Evolutionary conservation across 805 yeast species (phyloP).

Genomic region (Candida maesae): DNA sequence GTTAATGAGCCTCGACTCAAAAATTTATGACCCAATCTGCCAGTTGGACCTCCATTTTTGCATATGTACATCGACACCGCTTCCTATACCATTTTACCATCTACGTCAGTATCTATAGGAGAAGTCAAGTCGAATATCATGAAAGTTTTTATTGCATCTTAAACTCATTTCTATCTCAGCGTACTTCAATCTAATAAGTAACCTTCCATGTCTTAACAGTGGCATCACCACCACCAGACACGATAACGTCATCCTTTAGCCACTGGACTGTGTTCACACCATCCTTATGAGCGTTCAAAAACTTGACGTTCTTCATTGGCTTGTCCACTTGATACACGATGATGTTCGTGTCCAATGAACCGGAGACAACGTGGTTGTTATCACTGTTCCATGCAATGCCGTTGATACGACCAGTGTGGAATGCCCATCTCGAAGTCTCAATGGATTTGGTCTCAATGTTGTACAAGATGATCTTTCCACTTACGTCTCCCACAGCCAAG

Average conservation of each 20-base stretch:
- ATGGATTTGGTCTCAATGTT: conserved; percentile 49
- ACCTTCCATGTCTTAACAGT: conserved; percentile 69
- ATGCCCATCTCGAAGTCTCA: conserved; percentile 90
- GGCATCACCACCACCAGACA: conserved; percentile 79
- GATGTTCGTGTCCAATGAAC: conserved; percentile 79
- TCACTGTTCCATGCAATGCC: conserved; percentile 77
- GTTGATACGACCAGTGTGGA: conserved; percentile 81
- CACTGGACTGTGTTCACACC: conserved; percentile 79
- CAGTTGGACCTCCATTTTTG: no score
- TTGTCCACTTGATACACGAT: conserved; percentile 73
- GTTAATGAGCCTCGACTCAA: conserved; percentile 18
- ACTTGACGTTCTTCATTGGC: conserved; percentile 75
- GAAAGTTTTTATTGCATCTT: neutral
- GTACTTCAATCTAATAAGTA: conserved; percentile 9
- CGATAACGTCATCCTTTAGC: conserved; percentile 47
- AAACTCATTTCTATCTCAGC: neutral
- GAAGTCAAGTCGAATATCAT: no score
- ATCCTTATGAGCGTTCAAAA: conserved; percentile 78
- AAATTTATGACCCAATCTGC: neutral
- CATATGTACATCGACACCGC: no score
- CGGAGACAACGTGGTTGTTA: conserved; percentile 69
- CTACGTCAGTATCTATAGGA: no score
- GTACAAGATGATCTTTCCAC: conserved; percentile 83
- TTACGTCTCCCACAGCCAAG: conserved; percentile 80
- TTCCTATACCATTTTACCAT: no score